Percentiles rank a stretch among this genome's conserved stretches.
Evolutionary conservation across 202 grass and related monocot genomes (phyloP).

Genomic region (Carex arenaria): DNA sequence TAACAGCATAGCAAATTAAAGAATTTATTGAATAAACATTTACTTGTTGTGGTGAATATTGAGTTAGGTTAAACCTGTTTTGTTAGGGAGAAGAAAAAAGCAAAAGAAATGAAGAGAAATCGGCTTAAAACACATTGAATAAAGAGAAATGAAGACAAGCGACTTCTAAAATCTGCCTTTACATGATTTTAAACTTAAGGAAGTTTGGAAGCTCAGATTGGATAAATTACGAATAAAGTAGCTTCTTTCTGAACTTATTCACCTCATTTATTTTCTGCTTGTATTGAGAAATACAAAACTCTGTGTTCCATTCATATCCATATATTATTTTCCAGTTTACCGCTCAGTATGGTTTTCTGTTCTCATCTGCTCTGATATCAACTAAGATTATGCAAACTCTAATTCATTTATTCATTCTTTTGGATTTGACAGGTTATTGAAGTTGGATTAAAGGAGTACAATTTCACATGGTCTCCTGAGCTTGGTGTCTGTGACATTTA

Average conservation of each 20-base stretch:
- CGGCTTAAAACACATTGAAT: not conserved
- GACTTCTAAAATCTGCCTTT: not conserved
- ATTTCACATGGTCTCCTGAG: conserved; percentile 76
- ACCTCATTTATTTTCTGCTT: not conserved
- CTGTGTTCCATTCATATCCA: not conserved
- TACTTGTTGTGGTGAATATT: not conserved
- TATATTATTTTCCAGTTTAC: not conserved
- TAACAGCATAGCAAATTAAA: not conserved
- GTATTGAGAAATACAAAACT: not conserved
- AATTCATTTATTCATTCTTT: conserved; percentile 12
- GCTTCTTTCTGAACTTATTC: not conserved
- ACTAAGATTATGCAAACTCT: not conserved
- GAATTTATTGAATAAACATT: not conserved
- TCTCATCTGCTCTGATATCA: not conserved
- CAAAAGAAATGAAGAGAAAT: not conserved
- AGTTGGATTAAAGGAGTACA: conserved; percentile 78
- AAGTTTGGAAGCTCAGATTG: not conserved
- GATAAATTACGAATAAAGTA: not conserved
- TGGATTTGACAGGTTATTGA: conserved; percentile 70
- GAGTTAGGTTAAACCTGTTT: not conserved
- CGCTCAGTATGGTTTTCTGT: not conserved
- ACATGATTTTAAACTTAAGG: not conserved
- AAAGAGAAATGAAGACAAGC: not conserved
- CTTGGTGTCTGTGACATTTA: conserved; percentile 91
- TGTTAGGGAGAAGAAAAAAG: not conserved